A percentile compares a stretch with the other conserved stretches of the same genome.
Evolutionary conservation across 345 rosid genomes (phyloP).

Genomic region (Dipteronia sinensis): DNA sequence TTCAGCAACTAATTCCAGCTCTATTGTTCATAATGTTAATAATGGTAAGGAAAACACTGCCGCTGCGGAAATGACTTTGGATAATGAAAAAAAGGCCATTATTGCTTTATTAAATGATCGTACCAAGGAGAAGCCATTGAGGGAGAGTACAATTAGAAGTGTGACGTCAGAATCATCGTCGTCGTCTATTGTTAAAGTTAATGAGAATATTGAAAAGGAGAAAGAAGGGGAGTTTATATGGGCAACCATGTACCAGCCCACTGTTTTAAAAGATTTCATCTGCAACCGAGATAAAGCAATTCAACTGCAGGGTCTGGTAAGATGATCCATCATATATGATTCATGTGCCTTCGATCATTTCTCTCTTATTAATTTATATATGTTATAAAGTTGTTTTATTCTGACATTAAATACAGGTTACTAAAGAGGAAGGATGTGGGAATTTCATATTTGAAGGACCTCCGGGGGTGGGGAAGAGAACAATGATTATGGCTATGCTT

Average conservation of each 20-base stretch:
- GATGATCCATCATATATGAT: neutral
- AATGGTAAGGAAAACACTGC: neutral
- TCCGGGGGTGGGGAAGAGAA: constrained; percentile 63
- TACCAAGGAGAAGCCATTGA: constrained; percentile 58
- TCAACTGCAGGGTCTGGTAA: constrained; percentile 39
- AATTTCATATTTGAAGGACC: constrained; percentile 68
- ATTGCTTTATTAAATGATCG: neutral
- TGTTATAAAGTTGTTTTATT: neutral
- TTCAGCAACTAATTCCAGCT: neutral
- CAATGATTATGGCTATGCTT: constrained; percentile 66
- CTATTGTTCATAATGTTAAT: neutral
- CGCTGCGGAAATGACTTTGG: neutral
- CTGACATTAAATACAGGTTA: neutral
- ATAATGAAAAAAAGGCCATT: neutral
- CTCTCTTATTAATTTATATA: neutral
- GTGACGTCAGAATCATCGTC: constrained; percentile 16
- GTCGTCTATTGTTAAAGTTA: neutral
- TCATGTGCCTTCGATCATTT: neutral
- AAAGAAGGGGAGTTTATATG: constrained; percentile 31
- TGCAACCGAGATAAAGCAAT: constrained; percentile 52
- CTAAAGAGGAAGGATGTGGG: constrained; percentile 27
- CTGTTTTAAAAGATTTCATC: constrained; percentile 49
- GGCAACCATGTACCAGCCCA: constrained; percentile 56
- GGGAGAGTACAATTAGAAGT: constrained; percentile 46
- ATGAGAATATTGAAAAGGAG: neutral